phyloP scores from a whole-genome alignment of 805 yeast genomes.

The Candida ovalis region DNA sequence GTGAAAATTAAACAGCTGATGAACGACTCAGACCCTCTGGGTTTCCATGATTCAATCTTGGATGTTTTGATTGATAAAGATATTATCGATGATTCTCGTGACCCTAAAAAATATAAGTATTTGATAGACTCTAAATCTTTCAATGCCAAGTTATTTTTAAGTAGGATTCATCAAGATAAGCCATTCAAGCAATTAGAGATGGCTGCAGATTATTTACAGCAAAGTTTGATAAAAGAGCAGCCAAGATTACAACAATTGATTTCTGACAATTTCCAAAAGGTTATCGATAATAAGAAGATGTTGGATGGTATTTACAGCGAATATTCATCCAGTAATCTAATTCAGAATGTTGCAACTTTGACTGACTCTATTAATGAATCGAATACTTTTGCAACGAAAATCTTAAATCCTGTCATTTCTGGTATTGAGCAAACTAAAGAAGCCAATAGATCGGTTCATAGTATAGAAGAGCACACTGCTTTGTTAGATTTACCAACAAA shows the following conservation, averaged over 20 bases:
- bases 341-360: slow-evolving; percentile 15
- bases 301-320: slow-evolving; percentile 58
- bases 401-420: slow-evolving; percentile 57
- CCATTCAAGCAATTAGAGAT: slow-evolving; percentile 45
- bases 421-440: slow-evolving; percentile 45
- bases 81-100: slow-evolving; percentile 35
- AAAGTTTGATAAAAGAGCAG: slow-evolving; percentile 45
- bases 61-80: slow-evolving; percentile 39
- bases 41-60: slow-evolving; percentile 44
- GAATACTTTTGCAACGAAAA: slow-evolving; percentile 44
- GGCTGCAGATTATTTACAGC: slow-evolving; percentile 47
- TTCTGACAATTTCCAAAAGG: slow-evolving; percentile 57
- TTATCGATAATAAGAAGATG: slow-evolving; percentile 60
- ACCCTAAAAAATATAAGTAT: slow-evolving; percentile 37
- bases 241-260: slow-evolving; percentile 48
- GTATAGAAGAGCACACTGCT: slow-evolving; percentile 48
- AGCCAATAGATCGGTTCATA: slow-evolving; percentile 44
- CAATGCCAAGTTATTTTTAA: slow-evolving; percentile 52
- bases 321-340: slow-evolving; percentile 34
- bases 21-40: slow-evolving; percentile 47
- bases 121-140: slow-evolving; percentile 56
- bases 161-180: slow-evolving; percentile 52
- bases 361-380: slow-evolving; percentile 45
- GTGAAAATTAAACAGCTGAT: slow-evolving; percentile 1
- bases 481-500: slow-evolving; percentile 56